Percentiles rank a stretch among this genome's conserved stretches.
Evolutionary conservation across 78 protist genomes (phyloP).

Genomic region (slime mould (Dictyostelium discoideum)): DNA sequence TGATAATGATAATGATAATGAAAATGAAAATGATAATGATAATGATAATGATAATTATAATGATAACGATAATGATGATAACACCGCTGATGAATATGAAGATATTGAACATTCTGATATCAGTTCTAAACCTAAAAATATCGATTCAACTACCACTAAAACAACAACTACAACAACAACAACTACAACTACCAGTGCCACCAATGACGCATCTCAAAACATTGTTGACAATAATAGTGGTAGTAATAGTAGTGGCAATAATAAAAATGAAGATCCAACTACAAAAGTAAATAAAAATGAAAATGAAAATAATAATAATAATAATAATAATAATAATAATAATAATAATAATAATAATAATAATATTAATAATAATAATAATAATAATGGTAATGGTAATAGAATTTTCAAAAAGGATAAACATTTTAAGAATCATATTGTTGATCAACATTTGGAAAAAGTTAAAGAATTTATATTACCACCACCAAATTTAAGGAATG

Average conservation of each 20-base stretch:
- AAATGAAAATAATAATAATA: not conserved
- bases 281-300: too few relatives aligned
- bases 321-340: not conserved
- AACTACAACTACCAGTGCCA: not conserved
- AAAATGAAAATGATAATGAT: too few relatives aligned
- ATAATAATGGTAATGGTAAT: not conserved
- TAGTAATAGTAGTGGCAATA: too few relatives aligned
- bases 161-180: too few relatives aligned
- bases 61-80: not conserved
- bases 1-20: too few relatives aligned
- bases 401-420: not conserved
- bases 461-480: not conserved
- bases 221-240: too few relatives aligned
- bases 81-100: not conserved
- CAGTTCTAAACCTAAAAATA: not conserved
- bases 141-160: not conserved
- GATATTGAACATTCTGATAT: not conserved
- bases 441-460: not conserved
- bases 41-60: too few relatives aligned
- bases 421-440: not conserved
- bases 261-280: too few relatives aligned
- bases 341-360: not conserved
- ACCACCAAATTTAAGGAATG: slow-evolving; percentile 6
- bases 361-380: not conserved
- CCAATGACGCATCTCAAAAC: not conserved